phyloP scores from a whole-genome alignment of 768 basidiomycete genomes.

The Jaapia argillacea region DNA sequence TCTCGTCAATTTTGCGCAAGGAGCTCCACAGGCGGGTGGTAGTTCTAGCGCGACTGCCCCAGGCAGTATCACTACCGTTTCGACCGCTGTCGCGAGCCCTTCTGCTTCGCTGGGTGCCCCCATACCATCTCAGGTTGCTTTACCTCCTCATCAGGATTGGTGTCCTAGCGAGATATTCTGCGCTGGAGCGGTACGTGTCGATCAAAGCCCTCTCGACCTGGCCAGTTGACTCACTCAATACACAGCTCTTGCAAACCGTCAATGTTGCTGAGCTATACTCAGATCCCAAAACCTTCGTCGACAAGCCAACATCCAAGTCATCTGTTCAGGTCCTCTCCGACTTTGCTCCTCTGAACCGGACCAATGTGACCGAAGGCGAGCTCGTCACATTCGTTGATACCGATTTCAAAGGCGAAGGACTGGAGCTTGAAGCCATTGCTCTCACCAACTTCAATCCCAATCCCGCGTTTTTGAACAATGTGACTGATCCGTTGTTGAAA shows the following conservation, averaged over 20 bases:
- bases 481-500: constrained; percentile 57
- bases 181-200: constrained; percentile 53
- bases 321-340: constrained; percentile 59
- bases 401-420: constrained; percentile 80
- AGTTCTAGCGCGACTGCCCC: background rate
- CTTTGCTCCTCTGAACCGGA: constrained; percentile 39
- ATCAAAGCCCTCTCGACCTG: background rate
- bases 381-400: constrained; percentile 61
- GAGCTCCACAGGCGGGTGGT: no score
- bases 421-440: constrained; percentile 58
- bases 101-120: constrained; percentile 38
- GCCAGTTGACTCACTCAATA: constrained; percentile 3
- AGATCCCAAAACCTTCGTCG: constrained; percentile 86
- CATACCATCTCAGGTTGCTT: constrained; percentile 55
- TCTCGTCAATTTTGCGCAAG: background rate
- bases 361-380: constrained; percentile 46
- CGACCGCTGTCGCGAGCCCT: constrained; percentile 55
- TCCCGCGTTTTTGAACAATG: constrained; percentile 62
- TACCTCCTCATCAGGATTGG: constrained; percentile 69
- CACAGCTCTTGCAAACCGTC: constrained; percentile 74
- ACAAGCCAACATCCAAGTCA: constrained; percentile 72
- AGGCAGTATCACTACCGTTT: background rate
- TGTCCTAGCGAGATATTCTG: constrained; percentile 75
- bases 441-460: constrained; percentile 51
- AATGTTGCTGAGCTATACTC: constrained; percentile 65